phyloP scores from a whole-genome alignment of 371 early-diverging fungal species.

The Syncephalastrum racemosum region DNA sequence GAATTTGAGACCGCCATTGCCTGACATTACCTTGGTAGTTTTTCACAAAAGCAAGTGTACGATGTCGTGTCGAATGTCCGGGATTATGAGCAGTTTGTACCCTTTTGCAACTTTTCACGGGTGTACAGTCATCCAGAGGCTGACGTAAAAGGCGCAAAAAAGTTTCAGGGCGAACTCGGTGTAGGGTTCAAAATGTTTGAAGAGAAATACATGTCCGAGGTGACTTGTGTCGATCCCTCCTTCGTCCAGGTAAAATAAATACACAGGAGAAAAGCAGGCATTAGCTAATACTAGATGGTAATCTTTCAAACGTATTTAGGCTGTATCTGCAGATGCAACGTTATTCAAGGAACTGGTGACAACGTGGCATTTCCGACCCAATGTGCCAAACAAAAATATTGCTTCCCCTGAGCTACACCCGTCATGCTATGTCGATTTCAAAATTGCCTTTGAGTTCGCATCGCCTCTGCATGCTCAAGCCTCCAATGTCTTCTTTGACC shows the following conservation, averaged over 20 bases:
- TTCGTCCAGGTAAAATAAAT: constrained; percentile 47
- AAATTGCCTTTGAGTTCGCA: constrained; percentile 77
- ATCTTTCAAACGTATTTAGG: constrained; percentile 28
- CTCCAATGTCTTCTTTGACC: constrained; percentile 73
- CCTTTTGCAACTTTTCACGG: constrained; percentile 71
- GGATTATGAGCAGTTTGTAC: constrained; percentile 75
- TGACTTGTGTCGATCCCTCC: constrained; percentile 61
- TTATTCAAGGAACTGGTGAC: constrained; percentile 70
- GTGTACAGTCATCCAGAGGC: constrained; percentile 43
- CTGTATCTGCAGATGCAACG: constrained; percentile 64
- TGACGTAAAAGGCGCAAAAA: constrained; percentile 4
- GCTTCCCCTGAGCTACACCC: constrained; percentile 41
- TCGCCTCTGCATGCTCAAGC: constrained; percentile 76
- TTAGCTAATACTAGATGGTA: not conserved
- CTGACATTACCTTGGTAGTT: constrained; percentile 33
- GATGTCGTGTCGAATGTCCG: constrained; percentile 75
- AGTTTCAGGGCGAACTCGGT: constrained; percentile 68
- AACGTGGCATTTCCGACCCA: constrained; percentile 69
- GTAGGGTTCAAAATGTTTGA: constrained; percentile 74
- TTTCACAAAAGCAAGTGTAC: constrained; percentile 74
- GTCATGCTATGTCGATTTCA: constrained; percentile 67
- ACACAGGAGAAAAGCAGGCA: not conserved
- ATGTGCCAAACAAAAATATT: constrained; percentile 29
- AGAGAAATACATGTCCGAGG: constrained; percentile 77
- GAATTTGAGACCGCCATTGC: not conserved